phyloP scores from a whole-genome alignment of 1,284 basidiomycete genomes.

The Amylostereum areolatum region DNA sequence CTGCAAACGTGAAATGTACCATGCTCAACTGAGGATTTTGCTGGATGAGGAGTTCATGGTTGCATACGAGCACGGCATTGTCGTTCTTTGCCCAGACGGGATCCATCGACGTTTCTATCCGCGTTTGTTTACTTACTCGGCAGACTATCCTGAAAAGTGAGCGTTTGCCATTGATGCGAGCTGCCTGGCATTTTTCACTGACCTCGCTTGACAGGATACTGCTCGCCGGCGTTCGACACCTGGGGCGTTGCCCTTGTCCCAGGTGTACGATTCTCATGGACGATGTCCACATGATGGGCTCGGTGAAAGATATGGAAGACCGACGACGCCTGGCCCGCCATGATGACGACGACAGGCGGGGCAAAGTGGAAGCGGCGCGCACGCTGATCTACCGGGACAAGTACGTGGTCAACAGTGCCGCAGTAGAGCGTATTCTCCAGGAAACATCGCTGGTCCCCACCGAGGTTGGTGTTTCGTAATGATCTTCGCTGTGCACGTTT shows the following conservation, averaged over 20 bases:
- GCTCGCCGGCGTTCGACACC: slow-evolving; percentile 11
- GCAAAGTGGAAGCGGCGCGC: slow-evolving; percentile 5
- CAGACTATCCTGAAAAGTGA: slow-evolving; percentile 21
- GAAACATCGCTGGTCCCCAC: slow-evolving; percentile 13
- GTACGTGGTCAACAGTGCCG: slow-evolving; percentile 7
- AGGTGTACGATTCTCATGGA: slow-evolving; percentile 18
- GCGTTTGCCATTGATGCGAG: slow-evolving; percentile 1
- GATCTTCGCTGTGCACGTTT: background rate
- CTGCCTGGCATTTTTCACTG: background rate
- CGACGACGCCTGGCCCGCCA: background rate
- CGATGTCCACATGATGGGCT: slow-evolving; percentile 11
- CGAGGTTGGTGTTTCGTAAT: slow-evolving; percentile 6
- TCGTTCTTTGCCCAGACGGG: slow-evolving; percentile 15
- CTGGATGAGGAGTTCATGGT: slow-evolving; percentile 18
- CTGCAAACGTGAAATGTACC: slow-evolving; percentile 17
- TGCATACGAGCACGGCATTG: slow-evolving; percentile 17
- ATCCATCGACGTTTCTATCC: slow-evolving; percentile 15
- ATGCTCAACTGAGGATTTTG: slow-evolving; percentile 10
- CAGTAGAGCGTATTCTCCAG: slow-evolving; percentile 10
- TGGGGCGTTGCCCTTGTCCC: slow-evolving; percentile 21
- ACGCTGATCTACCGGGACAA: slow-evolving; percentile 12
- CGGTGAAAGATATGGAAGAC: background rate
- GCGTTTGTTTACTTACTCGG: slow-evolving; percentile 17
- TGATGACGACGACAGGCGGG: background rate
- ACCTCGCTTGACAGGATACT: slow-evolving; percentile 11